Conservation (phyloP, 2,329 filamentous ascomycete species). For the Aspergillus hiratsukae region DNA sequence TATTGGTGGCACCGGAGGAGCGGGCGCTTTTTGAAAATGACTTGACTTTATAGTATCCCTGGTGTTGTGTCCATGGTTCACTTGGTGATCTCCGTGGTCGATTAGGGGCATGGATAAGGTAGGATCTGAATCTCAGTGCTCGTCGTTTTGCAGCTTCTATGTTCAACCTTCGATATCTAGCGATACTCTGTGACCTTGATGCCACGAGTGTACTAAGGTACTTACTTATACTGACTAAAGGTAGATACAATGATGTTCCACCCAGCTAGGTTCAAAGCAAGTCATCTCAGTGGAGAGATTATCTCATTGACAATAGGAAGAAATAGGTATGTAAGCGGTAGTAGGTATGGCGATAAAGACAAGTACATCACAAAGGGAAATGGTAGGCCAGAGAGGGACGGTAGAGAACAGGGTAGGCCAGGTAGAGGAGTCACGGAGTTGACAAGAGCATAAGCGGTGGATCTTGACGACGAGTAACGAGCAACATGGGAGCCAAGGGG, state of each 20-base stretch:
- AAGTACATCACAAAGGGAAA: neutral
- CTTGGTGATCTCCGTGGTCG: neutral
- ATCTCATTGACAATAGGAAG: constrained; percentile 2
- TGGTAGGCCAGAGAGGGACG: neutral
- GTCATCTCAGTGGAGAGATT: neutral
- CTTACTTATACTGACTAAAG: neutral
- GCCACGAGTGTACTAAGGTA: too few relatives aligned
- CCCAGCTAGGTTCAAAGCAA: neutral
- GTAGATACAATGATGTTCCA: neutral
- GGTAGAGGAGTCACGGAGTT: neutral
- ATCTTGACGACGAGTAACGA: neutral
- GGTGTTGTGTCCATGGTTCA: neutral
- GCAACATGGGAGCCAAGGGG: neutral
- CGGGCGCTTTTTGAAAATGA: neutral
- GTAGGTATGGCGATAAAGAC: neutral
- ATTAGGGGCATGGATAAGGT: neutral
- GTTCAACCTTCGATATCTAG: neutral
- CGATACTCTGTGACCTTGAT: neutral
- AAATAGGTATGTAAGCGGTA: neutral
- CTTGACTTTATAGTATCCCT: neutral
- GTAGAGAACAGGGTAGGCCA: neutral
- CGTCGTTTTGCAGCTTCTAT: neutral
- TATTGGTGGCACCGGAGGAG: neutral
- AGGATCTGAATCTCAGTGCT: neutral
- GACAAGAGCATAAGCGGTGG: neutral